Evolutionary conservation across 768 basidiomycete genomes (phyloP).

Genomic region (Lactarius vividus): DNA sequence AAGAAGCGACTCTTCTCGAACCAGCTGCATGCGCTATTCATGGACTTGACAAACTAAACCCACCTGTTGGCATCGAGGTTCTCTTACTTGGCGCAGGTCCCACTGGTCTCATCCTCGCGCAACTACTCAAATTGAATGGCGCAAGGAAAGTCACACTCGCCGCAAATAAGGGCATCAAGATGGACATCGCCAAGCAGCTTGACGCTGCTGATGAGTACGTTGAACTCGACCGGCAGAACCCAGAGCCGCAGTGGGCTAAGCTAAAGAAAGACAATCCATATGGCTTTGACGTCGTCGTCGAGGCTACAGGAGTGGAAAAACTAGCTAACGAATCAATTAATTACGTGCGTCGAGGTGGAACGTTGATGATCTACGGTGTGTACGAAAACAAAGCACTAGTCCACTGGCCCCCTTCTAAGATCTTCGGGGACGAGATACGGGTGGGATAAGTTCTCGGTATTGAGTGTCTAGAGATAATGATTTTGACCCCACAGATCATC

Average conservation of each 20-base stretch:
- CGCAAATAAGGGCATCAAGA: constrained; percentile 89
- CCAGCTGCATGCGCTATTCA: constrained; percentile 91
- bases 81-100: constrained; percentile 89
- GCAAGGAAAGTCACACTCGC: constrained; percentile 79
- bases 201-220: constrained; percentile 83
- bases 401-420: constrained; percentile 84
- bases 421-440: constrained; percentile 68
- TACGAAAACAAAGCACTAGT: constrained; percentile 84
- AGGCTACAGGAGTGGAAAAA: constrained; percentile 81
- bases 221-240: constrained; percentile 74
- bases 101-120: constrained; percentile 86
- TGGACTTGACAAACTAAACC: constrained; percentile 83
- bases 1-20: constrained; percentile 84
- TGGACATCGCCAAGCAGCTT: constrained; percentile 77
- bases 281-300: constrained; percentile 86
- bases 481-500: constrained; percentile 57
- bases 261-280: constrained; percentile 79
- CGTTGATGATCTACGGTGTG: constrained; percentile 86
- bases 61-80: constrained; percentile 80
- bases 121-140: constrained; percentile 84
- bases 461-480: neutral
- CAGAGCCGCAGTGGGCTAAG: constrained; percentile 75
- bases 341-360: constrained; percentile 83
- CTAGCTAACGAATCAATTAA: constrained; percentile 87
- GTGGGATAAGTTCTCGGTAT: constrained; percentile 32